Base-by-base conservation (phyloP, 257 asterid genomes). In the Jasminum sambac region DNA sequence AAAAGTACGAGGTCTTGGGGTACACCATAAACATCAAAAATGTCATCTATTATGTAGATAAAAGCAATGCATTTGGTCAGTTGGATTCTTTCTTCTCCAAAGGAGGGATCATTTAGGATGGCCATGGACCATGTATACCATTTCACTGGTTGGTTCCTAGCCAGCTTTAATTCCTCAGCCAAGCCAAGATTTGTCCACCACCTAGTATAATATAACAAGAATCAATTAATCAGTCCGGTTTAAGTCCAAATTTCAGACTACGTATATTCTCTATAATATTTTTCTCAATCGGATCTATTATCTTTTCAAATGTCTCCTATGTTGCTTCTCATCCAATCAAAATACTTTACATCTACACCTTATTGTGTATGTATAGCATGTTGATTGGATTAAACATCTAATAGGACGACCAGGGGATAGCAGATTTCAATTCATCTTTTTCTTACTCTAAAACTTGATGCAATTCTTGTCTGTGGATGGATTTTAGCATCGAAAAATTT, bases 21-120 rank as follows among this genome's bases (percentile, higher is more conserved):
- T 16, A 68, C 63, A 6, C 86, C 84, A 40, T 76, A 82, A 11
- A 79, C 19, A 66, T 82, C 82, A 55, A 72, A 82, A 25, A 82
- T 79, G 63, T 82, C 86, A 63, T 82, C 86, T 8, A 82, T 71
- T 11, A 73, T 36, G 71, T 76, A 79, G 11, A 82, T 37, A 12
- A 82, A 71, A 19, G 84, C 63, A 24, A 76, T 58, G 30, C 71
- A 46, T 64, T 82, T 79, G 6, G 82, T 74, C 13, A 82, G 71
- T 19, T 76, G 79, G 4, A 82, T 25, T 43, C 84, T 73, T 63
- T 67, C 69, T 2, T 76, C 72, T 0, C 82, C 76, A 10, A 76
- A 68, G 38, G 23, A 37, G 17, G 74, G 70, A 65, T 68, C 65
- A 23, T 43, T 25, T 50, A 60, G 66, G 46, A 40, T 9, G 21